Base-by-base conservation (phyloP, 345 rosid genomes). In the Aegle marmelos region DNA sequence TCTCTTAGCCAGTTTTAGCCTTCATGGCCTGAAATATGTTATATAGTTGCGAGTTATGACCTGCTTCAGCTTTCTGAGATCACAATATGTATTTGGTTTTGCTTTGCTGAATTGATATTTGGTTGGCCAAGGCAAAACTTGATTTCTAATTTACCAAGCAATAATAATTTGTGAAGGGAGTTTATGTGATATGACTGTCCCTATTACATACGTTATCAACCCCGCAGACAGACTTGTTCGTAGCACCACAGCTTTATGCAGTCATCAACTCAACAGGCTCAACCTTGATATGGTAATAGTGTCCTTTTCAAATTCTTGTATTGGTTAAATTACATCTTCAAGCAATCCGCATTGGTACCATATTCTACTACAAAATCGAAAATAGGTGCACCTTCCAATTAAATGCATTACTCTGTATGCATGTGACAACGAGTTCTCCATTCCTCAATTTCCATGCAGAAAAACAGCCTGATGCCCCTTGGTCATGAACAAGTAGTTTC, bases 201-300 rank as follows among this genome's bases (percentile, higher is more conserved):
- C 54, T 68, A 69, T 37, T 53, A 41, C 13, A 11, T 45, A 45
- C 67, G 8, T 65, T 39, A 7, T 79, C 72, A 31, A 54, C 57
- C 73, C 54, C 83, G 89, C 93, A 92, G 98, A 98, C 97, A 39
- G 99, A 95, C 86, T 27, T 87, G 75, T 95, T 92, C 83, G 71
- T 93, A 65, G 97, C 92, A 50, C 93, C 97, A 24, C 98, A 93
- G 77, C 75, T 92, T 81, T 1, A 84, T 28, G 83, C 79, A 37
- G 96, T 87, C n/a, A n/a, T n/a, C n/a, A n/a, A 66, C 74, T 85
- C 71, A 82, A 74, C 22, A 86, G 88, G 72, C 92, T 89, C 88
- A 79, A 85, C 67, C 69, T 93, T n/a, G 91, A 88, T 85, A 87
- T 91, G 97, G 98, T 95, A 93, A 36, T 67, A 5, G 66, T 72